Base-by-base conservation (phyloP, 2,329 filamentous ascomycete species). In the Penicillium digitatum region DNA sequence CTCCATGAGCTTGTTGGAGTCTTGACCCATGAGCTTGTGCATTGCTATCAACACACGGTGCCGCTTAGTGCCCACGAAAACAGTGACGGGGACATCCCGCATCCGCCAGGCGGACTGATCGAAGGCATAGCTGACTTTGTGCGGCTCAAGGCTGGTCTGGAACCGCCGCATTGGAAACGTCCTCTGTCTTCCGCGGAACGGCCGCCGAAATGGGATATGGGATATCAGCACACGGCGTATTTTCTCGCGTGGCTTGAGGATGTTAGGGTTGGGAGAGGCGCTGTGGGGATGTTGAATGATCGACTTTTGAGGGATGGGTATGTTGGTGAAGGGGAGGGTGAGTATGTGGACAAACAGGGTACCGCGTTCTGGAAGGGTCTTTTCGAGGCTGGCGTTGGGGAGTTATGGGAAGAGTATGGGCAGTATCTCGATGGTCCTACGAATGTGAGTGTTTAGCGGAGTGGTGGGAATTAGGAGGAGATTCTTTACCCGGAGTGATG, bases 91-190 rank as follows among this genome's bases (percentile, higher is more conserved):
- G 48, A 56, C 5, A 58, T 65, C 2, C 66, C 70, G 2, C 55
- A 38, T 7, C 72, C 74, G 0, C 88, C 88, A 0, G 87, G 87
- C 0, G 94, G 94, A 0, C 74, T 97, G 44, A 87, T 95, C 53
- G 93, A 97, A 73, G 93, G 93, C 0, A 84, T 97, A 50, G 93
- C 93, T 20, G 94, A 97, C 74, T 97, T 90, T 83, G 92, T 97
- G 24, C 82, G 93, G 2, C 76, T 97, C 57, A 85, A 84, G 60
- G 86, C 86, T 47, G 82, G 81, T 0, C 80, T 95, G 27, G 83
- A 79, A 9, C 90, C 93, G 38, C 88, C 89, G 47, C 92, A 96
- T 74, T 97, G 93, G 93, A 87, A 84, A 69, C 73, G 74, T 39
- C 76, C 78, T 24, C 70, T 71, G 3, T 67, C 65, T 42, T 65